Evolutionary conservation across 1,284 basidiomycete species (phyloP).

Genomic region (Ganoderma sinense): DNA sequence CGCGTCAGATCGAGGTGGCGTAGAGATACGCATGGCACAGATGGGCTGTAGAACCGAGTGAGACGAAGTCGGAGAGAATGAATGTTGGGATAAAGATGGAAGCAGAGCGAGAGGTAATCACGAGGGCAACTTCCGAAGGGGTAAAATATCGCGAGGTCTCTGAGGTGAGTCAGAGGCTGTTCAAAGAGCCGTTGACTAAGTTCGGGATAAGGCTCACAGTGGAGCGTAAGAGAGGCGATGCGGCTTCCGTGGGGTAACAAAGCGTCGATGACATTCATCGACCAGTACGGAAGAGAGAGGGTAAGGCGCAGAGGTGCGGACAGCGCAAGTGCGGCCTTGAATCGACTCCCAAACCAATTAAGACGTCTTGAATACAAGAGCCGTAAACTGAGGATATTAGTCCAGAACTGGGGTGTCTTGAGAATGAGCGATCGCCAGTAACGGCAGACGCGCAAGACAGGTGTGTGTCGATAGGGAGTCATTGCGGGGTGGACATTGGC

Average conservation of each 20-base stretch:
- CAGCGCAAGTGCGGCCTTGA: neutral
- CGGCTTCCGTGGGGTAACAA: neutral
- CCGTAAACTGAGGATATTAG: neutral
- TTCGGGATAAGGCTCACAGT: neutral
- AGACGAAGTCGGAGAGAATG: neutral
- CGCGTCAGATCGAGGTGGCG: neutral
- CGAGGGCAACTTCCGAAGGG: too few species aligned
- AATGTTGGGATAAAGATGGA: neutral
- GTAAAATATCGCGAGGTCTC: neutral
- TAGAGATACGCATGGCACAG: neutral
- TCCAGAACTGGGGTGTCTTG: constrained; percentile 4
- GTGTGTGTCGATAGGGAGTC: neutral
- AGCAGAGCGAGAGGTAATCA: too few species aligned
- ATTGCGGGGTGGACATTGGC: neutral
- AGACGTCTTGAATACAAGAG: too few species aligned
- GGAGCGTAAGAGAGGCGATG: neutral
- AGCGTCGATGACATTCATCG: neutral
- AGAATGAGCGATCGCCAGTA: neutral
- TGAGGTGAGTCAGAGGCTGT: neutral
- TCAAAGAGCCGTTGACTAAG: neutral
- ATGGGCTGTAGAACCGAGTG: neutral
- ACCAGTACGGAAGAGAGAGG: neutral
- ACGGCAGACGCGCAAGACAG: neutral
- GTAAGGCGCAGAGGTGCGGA: neutral
- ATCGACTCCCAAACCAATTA: neutral